Percentiles rank a stretch among this genome's conserved stretches.
Evolutionary conservation across 805 yeast species (phyloP).

Genomic region (Komagataella populi): DNA sequence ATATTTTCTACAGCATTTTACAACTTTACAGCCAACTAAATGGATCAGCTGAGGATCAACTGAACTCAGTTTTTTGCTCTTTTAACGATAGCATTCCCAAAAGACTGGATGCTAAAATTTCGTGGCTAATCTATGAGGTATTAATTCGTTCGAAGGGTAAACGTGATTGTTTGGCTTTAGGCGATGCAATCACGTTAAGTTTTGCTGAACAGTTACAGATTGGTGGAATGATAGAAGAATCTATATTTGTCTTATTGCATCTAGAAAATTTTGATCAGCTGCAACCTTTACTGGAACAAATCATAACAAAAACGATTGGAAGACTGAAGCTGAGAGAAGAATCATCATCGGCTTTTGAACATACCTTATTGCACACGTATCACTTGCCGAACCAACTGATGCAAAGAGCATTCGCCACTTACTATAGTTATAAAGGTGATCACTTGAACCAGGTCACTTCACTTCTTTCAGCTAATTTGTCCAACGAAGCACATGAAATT

Average conservation of each 20-base stretch:
- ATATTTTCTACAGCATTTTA: conserved; percentile 12
- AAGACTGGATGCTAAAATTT: conserved; percentile 1
- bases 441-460: conserved; percentile 47
- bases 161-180: conserved; percentile 4
- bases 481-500: conserved; percentile 50
- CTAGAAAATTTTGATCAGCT: conserved; percentile 17
- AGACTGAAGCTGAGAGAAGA: conserved; percentile 13
- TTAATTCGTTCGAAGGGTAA: conserved; percentile 6
- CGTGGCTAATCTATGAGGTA: conserved; percentile 7
- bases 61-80: conserved; percentile 1
- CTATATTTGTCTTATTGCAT: conserved; percentile 52
- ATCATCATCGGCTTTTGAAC: conserved; percentile 18
- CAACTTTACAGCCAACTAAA: conserved; percentile 15
- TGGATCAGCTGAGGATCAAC: conserved; percentile 3
- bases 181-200: conserved; percentile 10
- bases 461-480: conserved; percentile 44
- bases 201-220: conserved; percentile 39
- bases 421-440: conserved; percentile 33
- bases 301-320: conserved; percentile 27
- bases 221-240: conserved; percentile 37
- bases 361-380: conserved; percentile 14
- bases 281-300: conserved; percentile 16
- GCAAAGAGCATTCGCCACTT: conserved; percentile 46
- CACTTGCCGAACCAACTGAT: conserved; percentile 34
- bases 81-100: not conserved